These are phyloP conservation scores for Verbena officinalis DNA, from an alignment of 257 asterid species.

Conservation along the genomic window DNA sequence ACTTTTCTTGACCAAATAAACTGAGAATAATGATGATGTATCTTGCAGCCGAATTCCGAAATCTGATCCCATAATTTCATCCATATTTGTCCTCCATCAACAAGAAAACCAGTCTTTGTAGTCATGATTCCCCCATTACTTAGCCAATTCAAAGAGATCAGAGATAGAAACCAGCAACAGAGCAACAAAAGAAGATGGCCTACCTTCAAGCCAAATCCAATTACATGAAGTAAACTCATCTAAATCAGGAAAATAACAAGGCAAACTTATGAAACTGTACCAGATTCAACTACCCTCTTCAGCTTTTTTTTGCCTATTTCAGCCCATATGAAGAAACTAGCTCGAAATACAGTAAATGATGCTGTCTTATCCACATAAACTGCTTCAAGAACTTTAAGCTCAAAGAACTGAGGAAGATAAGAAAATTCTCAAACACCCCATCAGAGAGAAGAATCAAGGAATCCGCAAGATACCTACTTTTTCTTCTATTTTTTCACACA, in stretches of 20 bases:
- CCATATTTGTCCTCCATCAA: conserved; percentile 66
- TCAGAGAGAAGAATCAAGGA: conserved; percentile 38
- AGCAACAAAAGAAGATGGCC: conserved; percentile 72
- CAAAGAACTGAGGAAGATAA: conserved; percentile 41
- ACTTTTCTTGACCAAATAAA: conserved; percentile 53
- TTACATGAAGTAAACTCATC: conserved; percentile 80
- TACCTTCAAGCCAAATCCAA: conserved; percentile 85
- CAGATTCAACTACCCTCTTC: conserved; percentile 29
- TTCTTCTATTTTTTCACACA: conserved; percentile 1
- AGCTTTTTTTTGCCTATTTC: conserved; percentile 9
- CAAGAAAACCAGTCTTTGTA: conserved; percentile 53
- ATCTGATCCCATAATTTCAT: conserved; percentile 62
- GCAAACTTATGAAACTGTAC: conserved; percentile 21
- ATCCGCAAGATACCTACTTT: conserved; percentile 34
- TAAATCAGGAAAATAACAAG: conserved; percentile 41
- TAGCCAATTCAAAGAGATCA: conserved; percentile 72
- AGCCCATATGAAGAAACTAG: conserved; percentile 26
- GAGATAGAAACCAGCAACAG: conserved; percentile 71
- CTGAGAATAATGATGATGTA: conserved; percentile 59
- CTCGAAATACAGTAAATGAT: conserved; percentile 21
- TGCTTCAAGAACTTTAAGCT: conserved; percentile 36
- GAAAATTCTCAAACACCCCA: conserved; percentile 31
- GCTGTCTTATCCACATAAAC: conserved; percentile 54
- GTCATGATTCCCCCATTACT: conserved; percentile 73
- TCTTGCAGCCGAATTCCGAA: conserved; percentile 47